Evolutionary conservation across 2,329 filamentous ascomycete species (phyloP).

Genomic region (Ophiostoma australiae): DNA sequence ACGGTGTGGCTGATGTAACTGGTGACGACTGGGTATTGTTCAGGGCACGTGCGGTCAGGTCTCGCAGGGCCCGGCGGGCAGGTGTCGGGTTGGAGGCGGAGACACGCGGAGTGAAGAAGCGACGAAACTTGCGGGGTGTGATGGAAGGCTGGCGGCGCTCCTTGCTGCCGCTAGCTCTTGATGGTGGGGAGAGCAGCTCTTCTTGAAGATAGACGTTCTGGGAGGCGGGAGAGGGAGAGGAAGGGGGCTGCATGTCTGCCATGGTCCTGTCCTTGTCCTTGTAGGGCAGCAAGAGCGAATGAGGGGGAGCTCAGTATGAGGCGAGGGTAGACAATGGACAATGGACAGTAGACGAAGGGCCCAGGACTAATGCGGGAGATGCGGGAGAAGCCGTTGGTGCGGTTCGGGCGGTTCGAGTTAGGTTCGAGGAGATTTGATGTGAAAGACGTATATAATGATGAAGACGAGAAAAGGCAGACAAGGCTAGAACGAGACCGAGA

Average conservation of each 20-base stretch:
- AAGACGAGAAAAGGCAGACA: neutral
- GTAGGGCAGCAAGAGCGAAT: neutral
- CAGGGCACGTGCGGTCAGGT: conserved; percentile 39
- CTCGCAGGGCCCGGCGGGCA: conserved; percentile 39
- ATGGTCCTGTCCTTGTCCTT: conserved; percentile 25
- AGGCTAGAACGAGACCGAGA: neutral
- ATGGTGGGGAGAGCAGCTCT: conserved; percentile 30
- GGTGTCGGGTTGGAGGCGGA: conserved; percentile 36
- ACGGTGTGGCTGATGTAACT: conserved; percentile 9
- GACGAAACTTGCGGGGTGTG: conserved; percentile 50
- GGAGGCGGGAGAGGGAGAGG: neutral
- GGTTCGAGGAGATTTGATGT: neutral
- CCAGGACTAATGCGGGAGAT: neutral
- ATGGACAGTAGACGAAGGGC: neutral
- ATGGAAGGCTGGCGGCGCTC: conserved; percentile 49
- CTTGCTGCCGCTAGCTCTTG: conserved; percentile 34
- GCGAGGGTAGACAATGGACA: conserved; percentile 10
- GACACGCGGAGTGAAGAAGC: conserved; percentile 49
- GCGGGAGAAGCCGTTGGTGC: neutral
- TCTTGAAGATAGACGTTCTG: neutral
- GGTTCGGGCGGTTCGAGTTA: neutral
- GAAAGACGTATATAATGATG: neutral
- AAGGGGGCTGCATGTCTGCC: conserved; percentile 23
- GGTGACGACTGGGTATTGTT: conserved; percentile 40
- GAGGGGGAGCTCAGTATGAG: neutral